Base-by-base conservation (phyloP, 345 rosid genomes). In the Kandelia obovata region DNA sequence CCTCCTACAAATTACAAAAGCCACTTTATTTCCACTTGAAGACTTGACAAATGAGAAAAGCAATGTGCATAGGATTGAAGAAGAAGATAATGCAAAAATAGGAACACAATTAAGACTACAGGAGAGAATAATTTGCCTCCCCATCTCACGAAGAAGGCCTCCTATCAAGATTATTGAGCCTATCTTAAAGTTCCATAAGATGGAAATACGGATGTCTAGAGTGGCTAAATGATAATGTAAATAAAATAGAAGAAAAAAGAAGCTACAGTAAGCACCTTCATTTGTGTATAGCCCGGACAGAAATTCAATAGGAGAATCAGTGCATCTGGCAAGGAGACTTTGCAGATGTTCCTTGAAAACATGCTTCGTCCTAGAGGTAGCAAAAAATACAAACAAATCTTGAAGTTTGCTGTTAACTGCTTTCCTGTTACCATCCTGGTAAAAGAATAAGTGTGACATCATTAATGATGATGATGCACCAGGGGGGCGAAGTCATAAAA, bases 311-410 rank as follows among this genome's bases (percentile, higher is more conserved):
- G 96, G 93, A 68, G 92, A 86, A 73, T 75, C 68, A 61, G 78
- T 86, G 89, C 88, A 86, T 67, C 83, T 90, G 64, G 81, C 69
- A 65, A 88, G 74, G 58, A 84, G 85, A 73, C 67, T 80, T 68
- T 66, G 85, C 76, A 84, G 83, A 71, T 87, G 96, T 65, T 88
- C 88, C 80, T 72, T 85, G 72, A 92, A 86, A 68, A 83, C 79
- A 64, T 88, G 77, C 68, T 72, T 84, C 71, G 75, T 71, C 64
- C 73, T 79, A 46, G 89, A 84, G 65, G 84, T 75, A 11, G 94
- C 83, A 27, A 92, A 83, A 68, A 95, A 89, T 61, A 77, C 56
- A 79, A 90, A 95, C 71, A 92, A 70, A 26, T 86, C 88, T 62
- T 70, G 75, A 56, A 85, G 77, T 70, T 77, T 81, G 49, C 79